phyloP scores from a whole-genome alignment of 2,329 filamentous ascomycete species.

The Polytolypa hystricis region DNA sequence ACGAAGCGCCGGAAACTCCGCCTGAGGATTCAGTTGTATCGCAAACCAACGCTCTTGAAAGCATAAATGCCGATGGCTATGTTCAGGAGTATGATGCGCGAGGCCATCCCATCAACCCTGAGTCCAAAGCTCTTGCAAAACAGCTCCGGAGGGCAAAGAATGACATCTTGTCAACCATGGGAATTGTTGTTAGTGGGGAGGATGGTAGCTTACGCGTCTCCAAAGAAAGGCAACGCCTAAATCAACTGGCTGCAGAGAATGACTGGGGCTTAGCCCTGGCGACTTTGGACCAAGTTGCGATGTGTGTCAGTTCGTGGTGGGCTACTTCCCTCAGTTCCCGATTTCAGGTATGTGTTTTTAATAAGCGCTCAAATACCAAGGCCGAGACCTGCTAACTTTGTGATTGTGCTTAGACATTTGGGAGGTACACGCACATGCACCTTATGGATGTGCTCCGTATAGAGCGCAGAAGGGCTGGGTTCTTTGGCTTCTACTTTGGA shows the following conservation, averaged over 20 bases:
- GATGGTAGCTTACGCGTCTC: conserved; percentile 24
- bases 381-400: conserved; percentile 8
- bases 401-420: conserved; percentile 25
- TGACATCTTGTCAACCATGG: conserved; percentile 40
- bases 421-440: conserved; percentile 26
- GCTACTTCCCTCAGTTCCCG: conserved; percentile 26
- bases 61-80: conserved; percentile 30
- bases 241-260: conserved; percentile 31
- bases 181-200: conserved; percentile 35
- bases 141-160: conserved; percentile 38
- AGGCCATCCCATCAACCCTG: conserved; percentile 36
- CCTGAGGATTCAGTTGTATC: conserved; percentile 14
- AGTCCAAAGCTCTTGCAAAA: conserved; percentile 28
- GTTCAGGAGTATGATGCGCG: conserved; percentile 38
- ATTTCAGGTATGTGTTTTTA: conserved; percentile 24
- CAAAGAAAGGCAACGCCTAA: conserved; percentile 28
- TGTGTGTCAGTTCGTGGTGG: conserved; percentile 34
- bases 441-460: conserved; percentile 26
- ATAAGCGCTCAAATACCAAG: conserved; percentile 8
- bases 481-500: conserved; percentile 28
- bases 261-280: conserved; percentile 33
- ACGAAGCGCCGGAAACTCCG: conserved; percentile 29
- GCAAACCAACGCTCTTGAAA: conserved; percentile 16
- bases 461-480: conserved; percentile 25
- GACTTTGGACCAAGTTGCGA: conserved; percentile 30